Evolutionary conservation across 1,284 basidiomycete genomes (phyloP), one percentile per base, ranked within the genome.

Genomic region (Marasmius fiardii): DNA sequence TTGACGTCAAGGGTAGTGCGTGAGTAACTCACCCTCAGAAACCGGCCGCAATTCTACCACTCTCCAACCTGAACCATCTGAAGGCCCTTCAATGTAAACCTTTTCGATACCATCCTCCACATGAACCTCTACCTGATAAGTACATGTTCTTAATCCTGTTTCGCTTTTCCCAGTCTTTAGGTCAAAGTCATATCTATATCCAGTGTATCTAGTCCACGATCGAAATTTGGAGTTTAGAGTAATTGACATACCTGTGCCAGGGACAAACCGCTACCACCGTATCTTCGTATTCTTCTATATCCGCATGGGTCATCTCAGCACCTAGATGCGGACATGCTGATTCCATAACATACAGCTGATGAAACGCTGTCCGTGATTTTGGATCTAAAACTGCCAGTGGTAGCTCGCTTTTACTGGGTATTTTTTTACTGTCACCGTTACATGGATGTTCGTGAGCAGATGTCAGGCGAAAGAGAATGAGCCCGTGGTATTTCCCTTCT

Each of bases 281-380:
- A 47, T 67, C 75, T 58, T 83, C 86, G 56, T 78, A 84, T 57
- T 90, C 87, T 64, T 91, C 88, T 14, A 89, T 86, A 35, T 89
- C 86, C 0, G 88, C 89, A 69, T 92, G 88, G 31, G 87, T 90
- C 65, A 93, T 78, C 51, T 93, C 90, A 4, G 90, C 91, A 1
- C 90, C 91, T 2, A 93, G 78, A 71, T 94, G 92, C 0, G 92
- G 92, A 66, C 92, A 93, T 10, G 80, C 82, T 7, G 90, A 84
- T 68, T 93, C 91, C 91, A 95, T 93, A 44, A 85, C 87, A 66
- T 92, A 93, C 8, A 91, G 74, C 64, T 90, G 86, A 6, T 59
- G 47, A 28, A 45, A 51, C 21, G 58, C 44, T 4, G 52, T 21
- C 44, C 59, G 58, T 6, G 58, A 34, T 44, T 60, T 60, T 26